A percentile compares a stretch with the other conserved stretches of the same genome.
Evolutionary conservation across 257 asterid genomes (phyloP).

Genomic region (Solanum acaule): DNA sequence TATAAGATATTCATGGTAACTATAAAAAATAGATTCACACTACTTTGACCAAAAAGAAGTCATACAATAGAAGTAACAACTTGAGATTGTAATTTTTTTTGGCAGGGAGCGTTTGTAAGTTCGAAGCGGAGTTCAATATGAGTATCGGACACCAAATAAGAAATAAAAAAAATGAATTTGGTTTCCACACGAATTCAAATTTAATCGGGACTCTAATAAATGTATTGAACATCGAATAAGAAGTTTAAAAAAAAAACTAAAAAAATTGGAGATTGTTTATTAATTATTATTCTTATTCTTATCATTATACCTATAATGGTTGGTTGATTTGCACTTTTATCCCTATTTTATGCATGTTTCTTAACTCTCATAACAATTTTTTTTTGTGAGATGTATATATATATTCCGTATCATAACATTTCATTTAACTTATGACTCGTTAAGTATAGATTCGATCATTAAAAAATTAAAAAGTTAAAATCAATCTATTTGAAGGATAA

Average conservation of each 20-base stretch:
- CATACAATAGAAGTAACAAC: too few species aligned
- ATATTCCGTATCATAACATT: not conserved
- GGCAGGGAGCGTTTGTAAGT: too few species aligned
- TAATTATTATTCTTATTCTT: not conserved
- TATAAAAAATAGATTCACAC: too few species aligned
- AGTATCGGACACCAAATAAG: rapidly evolving
- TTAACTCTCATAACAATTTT: not conserved
- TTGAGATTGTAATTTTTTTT: too few species aligned
- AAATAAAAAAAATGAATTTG: too few species aligned
- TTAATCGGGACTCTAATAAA: rapidly evolving
- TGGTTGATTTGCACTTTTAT: not conserved
- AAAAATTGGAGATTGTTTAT: not conserved
- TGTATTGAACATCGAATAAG: too few species aligned
- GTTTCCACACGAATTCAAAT: rapidly evolving
- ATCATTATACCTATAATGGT: not conserved
- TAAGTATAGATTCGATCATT: too few species aligned
- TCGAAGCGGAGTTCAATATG: too few species aligned
- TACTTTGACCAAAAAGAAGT: too few species aligned
- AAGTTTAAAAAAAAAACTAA: too few species aligned
- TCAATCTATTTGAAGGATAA: not conserved
- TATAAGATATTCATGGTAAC: too few species aligned
- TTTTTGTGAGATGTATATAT: not conserved
- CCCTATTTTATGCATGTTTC: not conserved
- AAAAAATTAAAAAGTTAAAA: too few species aligned
- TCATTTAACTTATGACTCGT: not conserved